These are phyloP conservation scores for Aquilaria yunnanensis DNA, from an alignment of 345 rosid species.

Conservation along the genomic window DNA sequence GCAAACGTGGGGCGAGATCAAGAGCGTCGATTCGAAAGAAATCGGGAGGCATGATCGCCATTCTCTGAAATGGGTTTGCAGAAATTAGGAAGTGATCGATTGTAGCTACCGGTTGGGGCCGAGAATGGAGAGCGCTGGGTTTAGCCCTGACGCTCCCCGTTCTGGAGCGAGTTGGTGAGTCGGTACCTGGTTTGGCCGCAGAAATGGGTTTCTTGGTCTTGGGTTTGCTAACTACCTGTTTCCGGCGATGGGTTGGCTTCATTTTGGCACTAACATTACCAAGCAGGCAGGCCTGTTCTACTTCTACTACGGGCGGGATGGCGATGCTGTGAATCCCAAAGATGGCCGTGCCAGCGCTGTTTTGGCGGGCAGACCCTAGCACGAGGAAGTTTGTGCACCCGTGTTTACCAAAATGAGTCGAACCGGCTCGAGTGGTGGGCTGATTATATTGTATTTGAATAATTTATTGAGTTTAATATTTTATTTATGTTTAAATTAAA, in stretches of 20 bases:
- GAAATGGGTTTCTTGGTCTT: slow-evolving; percentile 9
- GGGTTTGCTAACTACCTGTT: slow-evolving; percentile 23
- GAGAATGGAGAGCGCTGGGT: slow-evolving; percentile 5
- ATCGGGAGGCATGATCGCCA: slow-evolving; percentile 43
- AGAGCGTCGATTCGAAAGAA: slow-evolving; percentile 84
- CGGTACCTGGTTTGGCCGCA: slow-evolving; percentile 1
- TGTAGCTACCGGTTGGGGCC: slow-evolving; percentile 10
- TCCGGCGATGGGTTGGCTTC: slow-evolving; percentile 28
- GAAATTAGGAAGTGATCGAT: slow-evolving; percentile 9
- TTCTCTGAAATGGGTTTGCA: slow-evolving; percentile 18
- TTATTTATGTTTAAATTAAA: too few relatives aligned
- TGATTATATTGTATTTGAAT: too few relatives aligned
- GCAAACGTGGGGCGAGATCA: slow-evolving; percentile 87
- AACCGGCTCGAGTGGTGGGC: too few relatives aligned
- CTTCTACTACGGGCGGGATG: too few relatives aligned
- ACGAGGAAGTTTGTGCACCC: too few relatives aligned
- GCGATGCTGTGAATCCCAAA: too few relatives aligned
- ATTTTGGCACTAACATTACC: background rate
- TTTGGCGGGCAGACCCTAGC: too few relatives aligned
- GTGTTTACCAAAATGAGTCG: too few relatives aligned
- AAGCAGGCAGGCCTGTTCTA: too few relatives aligned
- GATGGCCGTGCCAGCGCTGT: too few relatives aligned
- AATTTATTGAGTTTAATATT: too few relatives aligned
- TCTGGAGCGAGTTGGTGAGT: slow-evolving; percentile 22
- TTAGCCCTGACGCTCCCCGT: slow-evolving; percentile 16